phyloP scores from a whole-genome alignment of 345 rosid genomes.

The Cochlearia excelsa region DNA sequence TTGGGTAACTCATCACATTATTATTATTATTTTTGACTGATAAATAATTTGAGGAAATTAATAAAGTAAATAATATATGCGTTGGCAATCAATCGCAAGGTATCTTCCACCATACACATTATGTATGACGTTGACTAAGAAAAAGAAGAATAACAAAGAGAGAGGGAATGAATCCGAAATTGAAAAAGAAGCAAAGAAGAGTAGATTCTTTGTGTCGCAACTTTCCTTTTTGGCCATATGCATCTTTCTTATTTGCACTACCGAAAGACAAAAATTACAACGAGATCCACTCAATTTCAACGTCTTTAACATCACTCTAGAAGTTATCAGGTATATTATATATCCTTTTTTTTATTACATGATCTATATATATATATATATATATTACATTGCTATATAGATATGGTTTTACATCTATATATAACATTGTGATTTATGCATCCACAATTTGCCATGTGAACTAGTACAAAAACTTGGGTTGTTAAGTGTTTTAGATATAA shows the following conservation, averaged over 20 bases:
- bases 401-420: no score
- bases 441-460: no score
- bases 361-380: neutral
- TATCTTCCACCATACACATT: constrained; percentile 62
- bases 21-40: no score
- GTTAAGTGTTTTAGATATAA: no score
- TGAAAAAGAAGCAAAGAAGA: neutral
- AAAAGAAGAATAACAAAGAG: constrained; percentile 4
- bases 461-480: no score
- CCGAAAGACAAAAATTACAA: constrained; percentile 46
- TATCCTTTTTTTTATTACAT: neutral
- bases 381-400: no score
- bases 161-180: neutral
- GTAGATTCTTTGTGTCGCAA: constrained; percentile 38
- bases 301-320: constrained; percentile 49
- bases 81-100: constrained; percentile 26
- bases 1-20: no score
- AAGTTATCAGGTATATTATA: constrained; percentile 52
- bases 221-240: constrained; percentile 46
- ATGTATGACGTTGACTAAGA: constrained; percentile 32
- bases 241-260: constrained; percentile 48
- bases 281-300: constrained; percentile 64
- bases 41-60: no score
- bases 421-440: no score
- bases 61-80: neutral